Conservation (phyloP, 306 rosid genomes). For the Hippophae tibetana region DNA sequence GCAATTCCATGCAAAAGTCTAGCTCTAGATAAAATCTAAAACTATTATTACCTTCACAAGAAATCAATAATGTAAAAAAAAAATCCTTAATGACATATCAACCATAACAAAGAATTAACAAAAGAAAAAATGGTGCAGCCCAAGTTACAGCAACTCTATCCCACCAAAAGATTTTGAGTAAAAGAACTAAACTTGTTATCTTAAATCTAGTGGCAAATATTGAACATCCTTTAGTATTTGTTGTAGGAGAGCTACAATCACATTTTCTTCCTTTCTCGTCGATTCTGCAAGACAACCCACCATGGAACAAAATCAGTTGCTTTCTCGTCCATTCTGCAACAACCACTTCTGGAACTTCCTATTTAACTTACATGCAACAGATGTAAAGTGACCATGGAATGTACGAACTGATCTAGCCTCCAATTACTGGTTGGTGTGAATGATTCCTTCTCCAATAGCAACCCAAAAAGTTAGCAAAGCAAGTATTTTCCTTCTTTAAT, state of each 20-base stretch:
- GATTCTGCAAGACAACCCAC: slow-evolving; percentile 42
- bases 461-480: slow-evolving; percentile 44
- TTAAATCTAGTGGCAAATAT: slow-evolving; percentile 88
- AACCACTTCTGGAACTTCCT: slow-evolving; percentile 40
- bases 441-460: slow-evolving; percentile 21
- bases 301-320: slow-evolving; percentile 57
- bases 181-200: slow-evolving; percentile 52
- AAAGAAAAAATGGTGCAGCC: slow-evolving; percentile 53
- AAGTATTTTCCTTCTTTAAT: slow-evolving; percentile 35
- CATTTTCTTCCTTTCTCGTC: slow-evolving; percentile 61
- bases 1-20: no score
- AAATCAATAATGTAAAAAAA: background rate
- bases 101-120: slow-evolving; percentile 68
- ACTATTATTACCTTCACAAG: no score
- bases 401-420: slow-evolving; percentile 24
- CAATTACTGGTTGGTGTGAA: no score
- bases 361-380: slow-evolving; percentile 35
- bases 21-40: no score
- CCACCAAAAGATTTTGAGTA: slow-evolving; percentile 44
- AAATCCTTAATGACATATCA: slow-evolving; percentile 42
- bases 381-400: slow-evolving; percentile 39
- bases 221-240: slow-evolving; percentile 64
- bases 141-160: slow-evolving; percentile 72
- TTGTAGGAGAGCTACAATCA: slow-evolving; percentile 89
- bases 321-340: slow-evolving; percentile 37